These are phyloP conservation scores for Alternaria brassicae DNA, from an alignment of 2,329 filamentous ascomycete species.

Conservation along the genomic window DNA sequence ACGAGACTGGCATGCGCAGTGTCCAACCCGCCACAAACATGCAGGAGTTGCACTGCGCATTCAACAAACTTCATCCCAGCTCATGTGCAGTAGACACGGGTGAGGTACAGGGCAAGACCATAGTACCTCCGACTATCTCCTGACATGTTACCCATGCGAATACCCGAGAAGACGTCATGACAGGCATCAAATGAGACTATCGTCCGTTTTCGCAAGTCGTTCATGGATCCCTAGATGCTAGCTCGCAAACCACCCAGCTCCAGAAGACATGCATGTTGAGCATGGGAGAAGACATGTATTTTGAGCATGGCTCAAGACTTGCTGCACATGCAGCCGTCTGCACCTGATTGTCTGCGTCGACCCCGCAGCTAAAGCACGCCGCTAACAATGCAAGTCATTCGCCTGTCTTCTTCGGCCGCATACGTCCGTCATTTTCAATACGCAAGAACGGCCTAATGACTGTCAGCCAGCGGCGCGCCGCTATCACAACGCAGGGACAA, in stretches of 20 bases:
- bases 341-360: slow-evolving; percentile 27
- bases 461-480: slow-evolving; percentile 20
- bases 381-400: slow-evolving; percentile 50
- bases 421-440: slow-evolving; percentile 24
- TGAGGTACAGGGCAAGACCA: neutral
- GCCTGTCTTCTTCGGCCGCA: slow-evolving; percentile 37
- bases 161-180: slow-evolving; percentile 12
- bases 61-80: slow-evolving; percentile 13
- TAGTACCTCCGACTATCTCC: slow-evolving; percentile 3
- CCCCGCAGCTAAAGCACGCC: slow-evolving; percentile 39
- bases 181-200: slow-evolving; percentile 2
- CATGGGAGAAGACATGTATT: slow-evolving; percentile 6
- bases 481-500: slow-evolving; percentile 34
- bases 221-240: slow-evolving; percentile 1
- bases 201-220: slow-evolving; percentile 2
- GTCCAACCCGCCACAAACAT: slow-evolving; percentile 18
- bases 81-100: slow-evolving; percentile 4
- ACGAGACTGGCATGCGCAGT: slow-evolving; percentile 9
- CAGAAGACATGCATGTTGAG: slow-evolving; percentile 1
- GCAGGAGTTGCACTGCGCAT: slow-evolving; percentile 13
- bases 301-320: slow-evolving; percentile 21
- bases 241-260: slow-evolving; percentile 4
- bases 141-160: slow-evolving; percentile 4
- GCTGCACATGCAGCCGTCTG: slow-evolving; percentile 26
- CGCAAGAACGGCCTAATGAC: slow-evolving; percentile 38